phyloP scores from a whole-genome alignment of 2,329 filamentous ascomycete genomes.

The Keithomyces neogunnii region DNA sequence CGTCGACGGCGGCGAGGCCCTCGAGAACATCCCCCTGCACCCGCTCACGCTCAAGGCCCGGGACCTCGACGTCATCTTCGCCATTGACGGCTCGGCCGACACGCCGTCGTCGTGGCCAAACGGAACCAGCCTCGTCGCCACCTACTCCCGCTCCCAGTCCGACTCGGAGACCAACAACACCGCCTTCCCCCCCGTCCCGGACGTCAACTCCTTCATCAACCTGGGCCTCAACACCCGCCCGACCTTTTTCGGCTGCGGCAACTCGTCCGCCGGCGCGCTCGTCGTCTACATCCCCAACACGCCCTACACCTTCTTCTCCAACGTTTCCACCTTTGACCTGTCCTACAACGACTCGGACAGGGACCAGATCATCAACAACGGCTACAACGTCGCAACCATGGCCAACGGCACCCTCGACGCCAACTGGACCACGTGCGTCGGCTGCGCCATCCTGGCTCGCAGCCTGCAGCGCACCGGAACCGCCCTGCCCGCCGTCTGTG shows the following conservation, averaged over 20 bases:
- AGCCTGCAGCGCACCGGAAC: slow-evolving; percentile 60
- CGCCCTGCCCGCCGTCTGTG: slow-evolving; percentile 57
- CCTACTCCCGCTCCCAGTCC: slow-evolving; percentile 50
- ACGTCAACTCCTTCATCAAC: slow-evolving; percentile 70
- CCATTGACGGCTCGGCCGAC: slow-evolving; percentile 70
- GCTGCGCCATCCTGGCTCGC: slow-evolving; percentile 68
- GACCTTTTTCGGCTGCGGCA: slow-evolving; percentile 73
- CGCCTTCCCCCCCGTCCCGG: slow-evolving; percentile 63
- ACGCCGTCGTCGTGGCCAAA: slow-evolving; percentile 65
- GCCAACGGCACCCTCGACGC: slow-evolving; percentile 64
- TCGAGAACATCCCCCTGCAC: slow-evolving; percentile 72
- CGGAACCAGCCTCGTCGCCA: slow-evolving; percentile 64
- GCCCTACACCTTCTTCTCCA: slow-evolving; percentile 63
- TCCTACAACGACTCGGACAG: slow-evolving; percentile 55
- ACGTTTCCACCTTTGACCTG: slow-evolving; percentile 64
- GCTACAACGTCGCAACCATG: slow-evolving; percentile 68
- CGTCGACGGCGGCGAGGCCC: slow-evolving; percentile 70
- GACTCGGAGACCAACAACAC: slow-evolving; percentile 51
- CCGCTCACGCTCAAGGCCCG: slow-evolving; percentile 69
- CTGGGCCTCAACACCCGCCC: slow-evolving; percentile 64
- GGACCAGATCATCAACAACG: slow-evolving; percentile 70
- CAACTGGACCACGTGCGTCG: slow-evolving; percentile 70
- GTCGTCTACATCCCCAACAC: slow-evolving; percentile 78
- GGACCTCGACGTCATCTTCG: slow-evolving; percentile 71
- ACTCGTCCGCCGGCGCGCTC: slow-evolving; percentile 40